Evolutionary conservation across 1,284 basidiomycete genomes (phyloP), one percentile per base, ranked within the genome.

Genomic region (Rugosomyces carneus): DNA sequence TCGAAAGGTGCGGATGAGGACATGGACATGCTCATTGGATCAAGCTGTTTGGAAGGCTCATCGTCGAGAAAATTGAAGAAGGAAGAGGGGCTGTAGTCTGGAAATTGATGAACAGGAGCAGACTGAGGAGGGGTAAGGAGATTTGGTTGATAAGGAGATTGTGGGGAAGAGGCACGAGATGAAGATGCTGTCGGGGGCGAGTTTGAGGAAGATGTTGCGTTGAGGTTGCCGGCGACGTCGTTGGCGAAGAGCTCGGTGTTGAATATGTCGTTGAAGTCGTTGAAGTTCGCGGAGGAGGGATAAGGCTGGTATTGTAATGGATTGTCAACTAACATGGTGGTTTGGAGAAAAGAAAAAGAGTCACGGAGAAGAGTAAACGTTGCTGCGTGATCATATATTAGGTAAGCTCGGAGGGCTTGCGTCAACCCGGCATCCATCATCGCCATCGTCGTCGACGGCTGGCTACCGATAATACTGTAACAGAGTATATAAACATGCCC

Each of bases 221-320:
- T 51, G 42, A 48, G 54, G 45, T 53, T 51, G 31, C n/a, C 38
- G 51, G 42, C 19, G 24, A 48, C 27, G 19, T 53, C 50, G 32
- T 50, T 43, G 2, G 44, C 44, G 44, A 70, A 70, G 51, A 69
- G 64, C 44, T 73, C 71, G 1, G 67, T 59, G 56, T 73, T 64
- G 53, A 73, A 64, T 42, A 70, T 62, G 48, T 72, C 68, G 50
- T 52, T 61, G 49, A 67, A 57, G 50, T 70, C 67, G 29, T 54
- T 50, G 51, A 54, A 46, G 38, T n/a, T 51, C n/a, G n/a, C n/a
- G n/a, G n/a, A n/a, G n/a, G n/a, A n/a, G n/a, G n/a, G n/a, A n/a
- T n/a, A n/a, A n/a, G n/a, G n/a, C n/a, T n/a, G n/a, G n/a, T n/a
- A n/a, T n/a, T n/a, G n/a, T n/a, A n/a, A n/a, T n/a, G n/a, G n/a